Evolutionary conservation across 768 basidiomycete species (phyloP).

Genomic region (Gymnopilus dilepis): DNA sequence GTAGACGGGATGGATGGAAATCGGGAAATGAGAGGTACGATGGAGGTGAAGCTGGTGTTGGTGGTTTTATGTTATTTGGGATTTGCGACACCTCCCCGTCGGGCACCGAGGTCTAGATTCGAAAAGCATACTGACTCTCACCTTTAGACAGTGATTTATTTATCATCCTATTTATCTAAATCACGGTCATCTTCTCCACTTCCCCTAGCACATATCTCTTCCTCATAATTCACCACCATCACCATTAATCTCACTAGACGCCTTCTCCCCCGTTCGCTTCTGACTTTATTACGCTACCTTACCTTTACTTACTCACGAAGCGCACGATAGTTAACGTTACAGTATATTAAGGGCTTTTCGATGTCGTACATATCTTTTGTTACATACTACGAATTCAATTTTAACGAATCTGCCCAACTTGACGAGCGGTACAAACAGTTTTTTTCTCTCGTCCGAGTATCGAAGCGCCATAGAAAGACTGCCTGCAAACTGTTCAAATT

Average conservation of each 20-base stretch:
- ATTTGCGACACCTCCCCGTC: not conserved
- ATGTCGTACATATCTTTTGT: not conserved
- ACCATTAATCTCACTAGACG: not conserved
- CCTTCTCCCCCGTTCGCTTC: not conserved
- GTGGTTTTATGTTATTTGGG: not conserved
- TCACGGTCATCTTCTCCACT: not conserved
- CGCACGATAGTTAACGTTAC: not conserved
- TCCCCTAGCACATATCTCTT: no score
- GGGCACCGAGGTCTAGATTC: not conserved
- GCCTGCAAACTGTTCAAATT: no score
- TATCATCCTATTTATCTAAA: not conserved
- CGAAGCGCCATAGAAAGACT: no score
- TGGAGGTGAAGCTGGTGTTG: no score
- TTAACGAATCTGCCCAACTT: no score
- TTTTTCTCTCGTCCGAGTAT: no score
- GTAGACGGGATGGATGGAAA: not conserved
- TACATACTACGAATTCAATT: not conserved
- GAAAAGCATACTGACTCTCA: not conserved
- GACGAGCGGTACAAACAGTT: no score
- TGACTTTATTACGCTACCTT: not conserved
- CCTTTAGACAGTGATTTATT: constrained; percentile 7
- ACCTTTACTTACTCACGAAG: not conserved
- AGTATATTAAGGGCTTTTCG: not conserved
- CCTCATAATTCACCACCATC: no score
- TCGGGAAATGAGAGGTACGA: not conserved